Conservation (phyloP, 23 red algal species). For the Gracilariopsis chorda region DNA sequence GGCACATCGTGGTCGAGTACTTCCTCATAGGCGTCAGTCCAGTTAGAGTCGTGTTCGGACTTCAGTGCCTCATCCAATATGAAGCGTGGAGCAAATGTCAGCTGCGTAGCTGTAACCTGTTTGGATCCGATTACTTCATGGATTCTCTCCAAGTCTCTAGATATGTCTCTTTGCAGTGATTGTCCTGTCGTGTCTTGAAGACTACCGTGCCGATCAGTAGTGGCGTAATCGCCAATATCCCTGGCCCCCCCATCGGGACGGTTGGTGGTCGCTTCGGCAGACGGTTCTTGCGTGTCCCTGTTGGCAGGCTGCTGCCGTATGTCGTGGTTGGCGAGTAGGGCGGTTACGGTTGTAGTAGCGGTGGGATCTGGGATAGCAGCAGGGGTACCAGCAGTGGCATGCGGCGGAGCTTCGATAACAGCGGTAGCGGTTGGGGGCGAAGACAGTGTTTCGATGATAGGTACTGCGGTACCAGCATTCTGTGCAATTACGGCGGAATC, state of each 20-base stretch:
- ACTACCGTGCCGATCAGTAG: no score
- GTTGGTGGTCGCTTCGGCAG: no score
- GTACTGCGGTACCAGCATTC: no score
- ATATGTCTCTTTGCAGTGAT: neutral
- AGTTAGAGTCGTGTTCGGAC: neutral
- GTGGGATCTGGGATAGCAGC: neutral
- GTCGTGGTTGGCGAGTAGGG: no score
- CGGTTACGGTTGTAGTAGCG: no score
- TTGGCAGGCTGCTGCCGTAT: no score
- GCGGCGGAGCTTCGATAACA: no score
- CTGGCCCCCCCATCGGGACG: neutral
- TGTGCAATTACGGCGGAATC: no score
- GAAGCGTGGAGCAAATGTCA: neutral
- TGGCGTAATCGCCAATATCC: neutral
- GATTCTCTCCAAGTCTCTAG: neutral
- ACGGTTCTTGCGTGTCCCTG: no score
- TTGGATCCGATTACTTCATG: neutral
- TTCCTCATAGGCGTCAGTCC: neutral
- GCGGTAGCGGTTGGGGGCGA: no score
- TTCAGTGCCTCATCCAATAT: constrained; percentile 16
- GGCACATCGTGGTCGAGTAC: neutral
- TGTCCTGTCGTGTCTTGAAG: neutral
- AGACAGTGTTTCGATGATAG: no score
- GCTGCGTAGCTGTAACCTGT: neutral
- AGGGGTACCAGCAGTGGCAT: neutral